Evolutionary conservation across 2,329 filamentous ascomycete genomes (phyloP), one percentile per base, ranked within the genome.

Genomic region (Calonectria honghensis): DNA sequence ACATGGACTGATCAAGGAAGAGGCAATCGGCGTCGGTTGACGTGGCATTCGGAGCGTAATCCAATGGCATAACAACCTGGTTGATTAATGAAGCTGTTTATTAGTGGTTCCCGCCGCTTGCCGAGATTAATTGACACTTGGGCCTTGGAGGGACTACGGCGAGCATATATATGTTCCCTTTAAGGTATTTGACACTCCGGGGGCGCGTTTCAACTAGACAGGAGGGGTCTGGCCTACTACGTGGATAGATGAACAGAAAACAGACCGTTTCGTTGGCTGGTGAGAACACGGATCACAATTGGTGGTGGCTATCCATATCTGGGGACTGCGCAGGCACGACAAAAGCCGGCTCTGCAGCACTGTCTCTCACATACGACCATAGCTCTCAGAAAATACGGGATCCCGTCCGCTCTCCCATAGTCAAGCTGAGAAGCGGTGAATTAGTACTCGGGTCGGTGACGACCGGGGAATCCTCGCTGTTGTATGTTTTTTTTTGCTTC

Each of bases 211-310:
- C 57, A 29, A 37, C 39, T 29, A 63, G n/a, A 27, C 5, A 24
- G 24, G 24, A 18, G 1, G 27, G 24, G 35, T 20, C 18, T 63
- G 35, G 32, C 37, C 39, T 63, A 29, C 24, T 24, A 29, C 31
- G 27, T 29, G 39, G 35, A 63, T 63, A 39, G 24, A 63, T 63
- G 57, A 37, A 48, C 45, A 48, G n/a, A 24, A 63, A 63, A 27
- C 14, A 27, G 14, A 16, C 27, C 18, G 37, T 63, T 41, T 63
- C 24, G 14, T 29, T 24, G 57, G 16, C 16, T 18, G 45, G 6
- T n/a, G 51, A 29, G 27, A 11, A 51, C 37, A 39, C 35, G 48
- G 9, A 39, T 10, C 39, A 9, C 27, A 9, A 16, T 31, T 48
- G 37, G 14, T 65, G 14, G 61, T 24, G 24, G 24, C 24, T 24